phyloP scores from a whole-genome alignment of 805 yeast genomes.

The Candida ortonii region DNA sequence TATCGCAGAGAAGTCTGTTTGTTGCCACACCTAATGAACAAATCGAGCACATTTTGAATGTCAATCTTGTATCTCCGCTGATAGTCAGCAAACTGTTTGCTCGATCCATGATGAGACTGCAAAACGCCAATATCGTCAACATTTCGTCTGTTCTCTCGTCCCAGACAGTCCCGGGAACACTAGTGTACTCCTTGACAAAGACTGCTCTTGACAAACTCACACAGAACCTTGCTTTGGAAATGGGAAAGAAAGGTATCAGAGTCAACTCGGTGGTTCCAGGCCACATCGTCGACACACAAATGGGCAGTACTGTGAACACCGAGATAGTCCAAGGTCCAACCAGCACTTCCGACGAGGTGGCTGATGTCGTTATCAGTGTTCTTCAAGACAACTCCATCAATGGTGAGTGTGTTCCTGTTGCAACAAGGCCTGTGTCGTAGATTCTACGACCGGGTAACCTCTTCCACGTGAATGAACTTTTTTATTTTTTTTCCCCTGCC shows the following conservation, averaged over 20 bases:
- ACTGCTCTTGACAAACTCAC: constrained; percentile 68
- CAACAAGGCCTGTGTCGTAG: not conserved
- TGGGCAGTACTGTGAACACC: constrained; percentile 43
- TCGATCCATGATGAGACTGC: constrained; percentile 45
- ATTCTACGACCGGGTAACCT: constrained; percentile 4
- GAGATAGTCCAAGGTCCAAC: constrained; percentile 9
- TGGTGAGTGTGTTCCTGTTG: constrained; percentile 14
- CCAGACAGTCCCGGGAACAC: constrained; percentile 49
- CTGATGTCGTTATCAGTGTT: constrained; percentile 9
- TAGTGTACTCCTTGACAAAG: constrained; percentile 68
- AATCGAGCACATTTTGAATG: constrained; percentile 45
- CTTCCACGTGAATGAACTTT: constrained; percentile 12
- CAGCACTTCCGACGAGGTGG: constrained; percentile 13
- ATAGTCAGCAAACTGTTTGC: constrained; percentile 51
- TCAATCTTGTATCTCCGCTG: constrained; percentile 63
- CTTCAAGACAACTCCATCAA: constrained; percentile 7
- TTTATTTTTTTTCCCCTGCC: constrained; percentile 1
- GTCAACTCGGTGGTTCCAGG: constrained; percentile 73
- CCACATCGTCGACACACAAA: constrained; percentile 60
- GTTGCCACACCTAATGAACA: constrained; percentile 38
- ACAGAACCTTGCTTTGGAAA: constrained; percentile 54
- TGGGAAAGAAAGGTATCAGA: constrained; percentile 49
- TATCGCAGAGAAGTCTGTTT: constrained; percentile 55
- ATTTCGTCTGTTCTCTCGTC: constrained; percentile 63
- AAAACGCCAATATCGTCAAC: constrained; percentile 48